Conservation (phyloP, 2,329 filamentous ascomycete species). For the Fusarium poae region DNA sequence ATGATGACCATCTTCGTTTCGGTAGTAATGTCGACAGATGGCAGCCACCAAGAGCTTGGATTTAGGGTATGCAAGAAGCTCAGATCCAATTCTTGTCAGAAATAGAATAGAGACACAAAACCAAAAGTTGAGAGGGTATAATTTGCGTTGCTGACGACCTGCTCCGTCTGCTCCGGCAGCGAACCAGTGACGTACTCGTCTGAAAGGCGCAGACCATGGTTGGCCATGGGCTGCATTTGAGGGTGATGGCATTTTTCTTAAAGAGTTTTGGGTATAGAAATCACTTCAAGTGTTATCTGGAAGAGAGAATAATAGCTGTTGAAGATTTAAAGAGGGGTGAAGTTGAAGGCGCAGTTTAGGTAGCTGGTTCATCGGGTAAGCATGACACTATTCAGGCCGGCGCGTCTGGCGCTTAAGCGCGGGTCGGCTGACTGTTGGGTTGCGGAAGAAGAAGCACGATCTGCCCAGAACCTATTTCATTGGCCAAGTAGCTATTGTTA, state of each 20-base stretch:
- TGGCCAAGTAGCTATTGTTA: too few species aligned
- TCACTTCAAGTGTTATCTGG: rapidly evolving
- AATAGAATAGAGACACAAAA: slow-evolving; percentile 2
- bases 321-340: neutral
- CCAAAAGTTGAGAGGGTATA: slow-evolving; percentile 17
- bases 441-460: neutral
- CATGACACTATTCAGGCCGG: neutral
- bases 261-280: too few species aligned
- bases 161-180: neutral
- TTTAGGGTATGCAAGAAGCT: slow-evolving; percentile 8
- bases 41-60: slow-evolving; percentile 8
- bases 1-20: neutral
- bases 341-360: neutral
- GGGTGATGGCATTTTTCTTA: neutral
- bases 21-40: slow-evolving; percentile 11
- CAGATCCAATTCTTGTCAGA: neutral
- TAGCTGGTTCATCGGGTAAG: neutral
- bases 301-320: neutral
- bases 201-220: neutral
- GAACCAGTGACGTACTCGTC: neutral
- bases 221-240: neutral
- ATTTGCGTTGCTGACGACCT: neutral
- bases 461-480: neutral
- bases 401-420: slow-evolving; percentile 2
- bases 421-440: neutral